Base-by-base conservation (phyloP, 768 basidiomycete genomes). In the Calvatia gigantea region DNA sequence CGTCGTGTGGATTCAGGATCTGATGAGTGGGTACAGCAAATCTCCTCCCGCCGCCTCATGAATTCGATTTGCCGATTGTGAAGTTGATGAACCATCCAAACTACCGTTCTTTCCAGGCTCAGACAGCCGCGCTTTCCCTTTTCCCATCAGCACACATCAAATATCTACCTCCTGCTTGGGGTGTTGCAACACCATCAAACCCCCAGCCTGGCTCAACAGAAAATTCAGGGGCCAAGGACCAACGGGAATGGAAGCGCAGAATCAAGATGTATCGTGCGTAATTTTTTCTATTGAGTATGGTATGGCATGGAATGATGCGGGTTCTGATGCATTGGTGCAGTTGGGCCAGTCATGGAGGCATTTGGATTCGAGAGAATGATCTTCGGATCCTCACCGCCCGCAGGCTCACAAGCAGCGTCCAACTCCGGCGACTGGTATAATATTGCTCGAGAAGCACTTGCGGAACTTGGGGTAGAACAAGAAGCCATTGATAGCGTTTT, bases 191-290 rank as follows among this genome's bases (percentile, higher is more conserved):
- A 31, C 80, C 83, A 11, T 73, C 77, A 32, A 74, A 75, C 27
- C 70, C 74, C 19, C 70, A 69, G 60, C 69, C 73, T 42, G 71
- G 68, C 12, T 69, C 73, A 2, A 61, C 71, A 46, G 74, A 75
- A 56, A 63, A 69, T 17, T 61, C 73, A 28, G 77, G 76, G 47
- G 65, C 65, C 29, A 79, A 82, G 65, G 79, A 83, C 61, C 73
- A 77, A 60, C 80, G 77, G 56, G 88, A 91, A 67, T 83, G 82
- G 81, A 81, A 82, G 62, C 79, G 85, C 49, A 75, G 88, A 54
- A 82, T 92, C 69, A 93, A 88, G 75, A 88, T 93, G 82, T 93
- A 90, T 71, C 73, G 91, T 93, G 64, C 73, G 90, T 84, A 37
- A 33, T 47, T 57, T n/a, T 39, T 54, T 0, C 12, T 27, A 5